Evolutionary conservation across 768 basidiomycete species (phyloP), one percentile per base, ranked within the genome.

Genomic region (Grammothele lineata): DNA sequence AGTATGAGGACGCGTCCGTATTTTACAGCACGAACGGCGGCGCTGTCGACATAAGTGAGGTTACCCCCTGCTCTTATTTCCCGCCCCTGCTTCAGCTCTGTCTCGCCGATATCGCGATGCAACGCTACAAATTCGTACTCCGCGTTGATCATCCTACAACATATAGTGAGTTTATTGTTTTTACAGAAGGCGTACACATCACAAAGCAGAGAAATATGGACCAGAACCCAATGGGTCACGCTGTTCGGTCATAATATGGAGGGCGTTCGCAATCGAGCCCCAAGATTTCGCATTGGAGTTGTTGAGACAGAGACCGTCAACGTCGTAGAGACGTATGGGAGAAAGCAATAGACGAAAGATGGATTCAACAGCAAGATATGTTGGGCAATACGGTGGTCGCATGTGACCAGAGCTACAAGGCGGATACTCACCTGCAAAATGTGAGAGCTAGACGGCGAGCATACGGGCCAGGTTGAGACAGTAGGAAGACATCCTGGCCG

Each of bases 81-180:
- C 43, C 83, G 63, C 47, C 81, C 83, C 66, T 85, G 83, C 62
- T 83, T 85, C 45, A 85, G 64, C 54, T 85, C 83, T 4, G 82
- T 83, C 57, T 83, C 82, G n/a, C 83, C 82, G 6, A 83, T 77
- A 58, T 85, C 83, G 43, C 81, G 64, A 60, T 85, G 82, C 5
- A 85, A 61, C 3, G 80, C 75, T 47, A 85, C 77, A 51, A 82
- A 78, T 56, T 85, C 83, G 53, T 83, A 85, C 61, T 83, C 83
- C 15, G 77, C 63, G 57, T 85, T 85, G 38, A 84, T 77, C 37
- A 83, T 17, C 33, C 53, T 48, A 26, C 37, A 47, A 21, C n/a
- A n/a, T n/a, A n/a, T n/a, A n/a, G n/a, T 9, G 33, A 23, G 5
- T 12, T 7, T 35, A 37, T 43, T 19, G 26, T 19, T n/a, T n/a